phyloP scores from a whole-genome alignment of 179 eudicot genomes.

The Camellia oleifera region DNA sequence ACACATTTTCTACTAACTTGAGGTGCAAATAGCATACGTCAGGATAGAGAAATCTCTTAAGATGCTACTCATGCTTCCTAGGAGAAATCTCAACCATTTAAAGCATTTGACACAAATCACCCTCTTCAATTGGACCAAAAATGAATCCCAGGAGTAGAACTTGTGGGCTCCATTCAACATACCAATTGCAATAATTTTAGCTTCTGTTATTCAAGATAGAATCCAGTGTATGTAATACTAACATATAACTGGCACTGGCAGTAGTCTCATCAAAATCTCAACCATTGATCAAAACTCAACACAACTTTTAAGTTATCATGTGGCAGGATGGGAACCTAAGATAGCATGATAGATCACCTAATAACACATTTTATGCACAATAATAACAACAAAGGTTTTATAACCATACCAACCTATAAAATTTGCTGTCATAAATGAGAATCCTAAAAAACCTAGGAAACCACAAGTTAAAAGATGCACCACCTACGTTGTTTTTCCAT shows the following conservation, averaged over 20 bases:
- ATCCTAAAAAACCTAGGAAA: neutral
- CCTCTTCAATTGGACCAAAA: neutral
- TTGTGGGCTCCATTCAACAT: constrained; percentile 1
- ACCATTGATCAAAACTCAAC: neutral
- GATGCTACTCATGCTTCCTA: neutral
- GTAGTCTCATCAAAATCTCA: neutral
- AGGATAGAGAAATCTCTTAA: neutral
- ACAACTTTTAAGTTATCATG: neutral
- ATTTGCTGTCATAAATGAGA: neutral
- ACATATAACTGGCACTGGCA: neutral
- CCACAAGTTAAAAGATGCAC: neutral
- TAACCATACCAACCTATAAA: neutral
- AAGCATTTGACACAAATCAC: too few species aligned
- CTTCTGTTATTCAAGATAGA: neutral
- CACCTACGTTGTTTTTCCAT: constrained; percentile 85
- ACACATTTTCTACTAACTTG: neutral
- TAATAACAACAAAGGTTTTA: neutral
- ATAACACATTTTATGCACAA: neutral
- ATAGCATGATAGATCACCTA: neutral
- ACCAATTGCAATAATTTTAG: neutral
- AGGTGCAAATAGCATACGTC: too few species aligned
- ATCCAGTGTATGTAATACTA: too few species aligned
- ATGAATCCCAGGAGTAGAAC: neutral
- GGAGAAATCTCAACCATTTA: neutral
- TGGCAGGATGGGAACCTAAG: neutral